Evolutionary conservation across 306 rosid species (phyloP).

Genomic region (Lotus japonicus): DNA sequence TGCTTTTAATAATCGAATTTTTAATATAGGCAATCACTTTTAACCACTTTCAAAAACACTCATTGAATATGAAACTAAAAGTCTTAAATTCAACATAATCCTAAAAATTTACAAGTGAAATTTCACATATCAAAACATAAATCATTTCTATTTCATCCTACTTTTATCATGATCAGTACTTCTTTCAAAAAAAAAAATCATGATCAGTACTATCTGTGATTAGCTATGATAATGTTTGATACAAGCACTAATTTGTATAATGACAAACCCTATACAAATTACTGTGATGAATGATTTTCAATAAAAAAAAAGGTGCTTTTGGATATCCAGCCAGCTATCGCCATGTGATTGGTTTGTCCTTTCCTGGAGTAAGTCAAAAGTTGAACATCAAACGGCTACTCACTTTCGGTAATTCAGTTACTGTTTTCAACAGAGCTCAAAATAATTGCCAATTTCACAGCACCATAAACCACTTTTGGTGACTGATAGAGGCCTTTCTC

Average conservation of each 20-base stretch:
- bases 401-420: not conserved
- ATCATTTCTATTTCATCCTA: too few species aligned
- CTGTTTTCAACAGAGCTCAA: not conserved
- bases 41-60: too few species aligned
- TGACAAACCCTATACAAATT: not conserved
- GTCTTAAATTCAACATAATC: too few species aligned
- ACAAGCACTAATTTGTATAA: not conserved
- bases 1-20: too few species aligned
- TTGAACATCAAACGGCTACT: not conserved
- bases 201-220: too few species aligned
- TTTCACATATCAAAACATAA: too few species aligned
- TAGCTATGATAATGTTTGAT: not conserved
- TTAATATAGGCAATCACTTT: too few species aligned
- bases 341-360: conserved; percentile 22
- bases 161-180: too few species aligned
- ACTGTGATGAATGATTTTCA: not conserved
- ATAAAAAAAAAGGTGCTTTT: not conserved
- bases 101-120: too few species aligned
- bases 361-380: not conserved
- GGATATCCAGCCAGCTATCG: not conserved
- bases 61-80: too few species aligned
- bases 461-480: not conserved
- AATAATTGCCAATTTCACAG: conserved; percentile 2
- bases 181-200: too few species aligned
- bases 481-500: not conserved